Conservation (phyloP, 1,284 basidiomycete genomes). For the Thelephora terrestris region DNA sequence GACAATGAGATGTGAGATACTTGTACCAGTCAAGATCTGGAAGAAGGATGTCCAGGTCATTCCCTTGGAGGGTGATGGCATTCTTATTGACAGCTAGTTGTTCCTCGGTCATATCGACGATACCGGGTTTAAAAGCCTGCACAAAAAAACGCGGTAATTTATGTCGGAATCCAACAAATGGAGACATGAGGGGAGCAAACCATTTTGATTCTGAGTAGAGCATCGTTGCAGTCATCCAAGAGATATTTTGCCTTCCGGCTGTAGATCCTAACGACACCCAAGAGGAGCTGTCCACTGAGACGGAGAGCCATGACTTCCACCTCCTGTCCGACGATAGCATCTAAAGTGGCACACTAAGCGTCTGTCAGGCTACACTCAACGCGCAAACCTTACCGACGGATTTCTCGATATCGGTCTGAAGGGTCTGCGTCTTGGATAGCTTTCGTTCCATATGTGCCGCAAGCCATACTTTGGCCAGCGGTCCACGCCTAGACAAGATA, state of each 20-base stretch:
- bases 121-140: slow-evolving; percentile 85
- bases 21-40: slow-evolving; percentile 73
- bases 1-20: background rate
- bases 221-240: slow-evolving; percentile 96
- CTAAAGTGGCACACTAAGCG: slow-evolving; percentile 27
- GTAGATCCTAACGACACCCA: slow-evolving; percentile 96
- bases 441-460: slow-evolving; percentile 98
- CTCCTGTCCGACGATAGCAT: slow-evolving; percentile 84
- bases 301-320: slow-evolving; percentile 87
- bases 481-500: slow-evolving; percentile 87
- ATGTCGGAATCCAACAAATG: background rate
- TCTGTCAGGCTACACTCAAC: background rate
- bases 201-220: slow-evolving; percentile 91
- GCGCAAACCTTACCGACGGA: slow-evolving; percentile 64
- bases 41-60: slow-evolving; percentile 65
- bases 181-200: slow-evolving; percentile 30
- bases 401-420: slow-evolving; percentile 91
- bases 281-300: slow-evolving; percentile 87
- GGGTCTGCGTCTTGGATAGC: slow-evolving; percentile 89
- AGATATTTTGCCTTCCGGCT: slow-evolving; percentile 97
- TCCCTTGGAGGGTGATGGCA: slow-evolving; percentile 75
- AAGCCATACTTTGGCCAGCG: slow-evolving; percentile 95
- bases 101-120: slow-evolving; percentile 92
- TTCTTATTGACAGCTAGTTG: slow-evolving; percentile 82
- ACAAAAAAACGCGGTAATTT: slow-evolving; percentile 6